Conservation (phyloP, 2,329 filamentous ascomycete genomes). For the Fusarium begoniae region DNA sequence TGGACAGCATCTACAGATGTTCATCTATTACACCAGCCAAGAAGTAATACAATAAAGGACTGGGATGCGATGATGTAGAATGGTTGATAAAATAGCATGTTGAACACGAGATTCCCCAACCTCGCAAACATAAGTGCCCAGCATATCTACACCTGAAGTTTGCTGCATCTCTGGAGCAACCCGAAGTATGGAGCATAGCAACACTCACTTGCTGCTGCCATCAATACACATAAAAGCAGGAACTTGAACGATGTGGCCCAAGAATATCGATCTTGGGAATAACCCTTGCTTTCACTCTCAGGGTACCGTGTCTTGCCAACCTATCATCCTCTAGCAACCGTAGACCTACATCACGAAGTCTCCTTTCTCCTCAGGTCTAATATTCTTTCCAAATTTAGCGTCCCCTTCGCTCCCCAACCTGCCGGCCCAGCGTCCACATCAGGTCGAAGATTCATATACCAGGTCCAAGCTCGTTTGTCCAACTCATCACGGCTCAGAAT, state of each 20-base stretch:
- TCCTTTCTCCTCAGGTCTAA: conserved; percentile 60
- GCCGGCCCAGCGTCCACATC: conserved; percentile 77
- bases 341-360: background rate
- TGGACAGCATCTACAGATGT: background rate
- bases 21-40: background rate
- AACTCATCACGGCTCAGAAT: conserved; percentile 71
- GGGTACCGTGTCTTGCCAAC: background rate
- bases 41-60: background rate
- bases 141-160: background rate
- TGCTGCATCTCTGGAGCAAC: conserved; percentile 6
- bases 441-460: conserved; percentile 82
- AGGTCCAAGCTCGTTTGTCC: conserved; percentile 79
- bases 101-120: background rate
- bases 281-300: background rate
- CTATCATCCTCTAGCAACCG: background rate
- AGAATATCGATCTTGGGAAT: background rate
- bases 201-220: background rate
- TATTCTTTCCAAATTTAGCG: conserved; percentile 72
- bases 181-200: background rate
- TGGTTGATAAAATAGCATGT: background rate
- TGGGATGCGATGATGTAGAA: background rate
- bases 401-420: conserved; percentile 86
- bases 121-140: background rate
- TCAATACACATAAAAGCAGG: background rate
- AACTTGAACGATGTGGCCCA: background rate